Evolutionary conservation across 306 rosid species (phyloP).

Genomic region (Lupinus albus): DNA sequence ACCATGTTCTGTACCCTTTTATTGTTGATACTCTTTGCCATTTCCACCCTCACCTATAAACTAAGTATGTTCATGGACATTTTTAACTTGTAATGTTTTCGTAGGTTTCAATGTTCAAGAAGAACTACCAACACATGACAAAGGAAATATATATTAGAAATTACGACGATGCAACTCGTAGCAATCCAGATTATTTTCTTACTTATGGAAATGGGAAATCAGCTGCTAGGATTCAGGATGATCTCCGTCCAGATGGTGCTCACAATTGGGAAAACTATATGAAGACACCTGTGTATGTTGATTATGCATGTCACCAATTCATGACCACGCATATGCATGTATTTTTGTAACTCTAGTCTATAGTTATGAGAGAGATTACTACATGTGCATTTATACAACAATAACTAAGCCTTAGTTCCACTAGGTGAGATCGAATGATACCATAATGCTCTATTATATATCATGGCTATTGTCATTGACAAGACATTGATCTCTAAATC

Average conservation of each 20-base stretch:
- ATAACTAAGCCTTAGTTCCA: too few species aligned
- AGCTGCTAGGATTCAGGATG: constrained; percentile 93
- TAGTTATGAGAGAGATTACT: constrained; percentile 26
- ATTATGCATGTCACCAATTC: constrained; percentile 33
- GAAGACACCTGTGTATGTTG: constrained; percentile 83
- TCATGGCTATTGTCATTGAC: too few species aligned
- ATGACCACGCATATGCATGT: constrained; percentile 28
- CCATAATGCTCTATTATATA: too few species aligned
- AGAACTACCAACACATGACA: constrained; percentile 91
- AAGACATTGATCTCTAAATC: too few species aligned
- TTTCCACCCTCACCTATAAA: constrained; percentile 1
- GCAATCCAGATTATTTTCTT: constrained; percentile 93
- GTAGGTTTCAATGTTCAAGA: constrained; percentile 98
- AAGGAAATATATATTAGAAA: constrained; percentile 90
- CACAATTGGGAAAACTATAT: constrained; percentile 99
- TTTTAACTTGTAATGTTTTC: constrained; percentile 32
- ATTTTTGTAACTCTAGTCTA: constrained; percentile 8
- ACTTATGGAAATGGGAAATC: constrained; percentile 98
- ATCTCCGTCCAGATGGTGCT: constrained; percentile 99
- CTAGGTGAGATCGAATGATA: too few species aligned
- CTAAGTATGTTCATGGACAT: constrained; percentile 21
- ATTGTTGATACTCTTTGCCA: constrained; percentile 13
- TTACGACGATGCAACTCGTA: constrained; percentile 89
- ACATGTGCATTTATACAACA: not conserved
- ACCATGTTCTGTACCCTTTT: constrained; percentile 4